Base-by-base conservation (phyloP, 768 basidiomycete species). In the Kwoniella botswanensis region DNA sequence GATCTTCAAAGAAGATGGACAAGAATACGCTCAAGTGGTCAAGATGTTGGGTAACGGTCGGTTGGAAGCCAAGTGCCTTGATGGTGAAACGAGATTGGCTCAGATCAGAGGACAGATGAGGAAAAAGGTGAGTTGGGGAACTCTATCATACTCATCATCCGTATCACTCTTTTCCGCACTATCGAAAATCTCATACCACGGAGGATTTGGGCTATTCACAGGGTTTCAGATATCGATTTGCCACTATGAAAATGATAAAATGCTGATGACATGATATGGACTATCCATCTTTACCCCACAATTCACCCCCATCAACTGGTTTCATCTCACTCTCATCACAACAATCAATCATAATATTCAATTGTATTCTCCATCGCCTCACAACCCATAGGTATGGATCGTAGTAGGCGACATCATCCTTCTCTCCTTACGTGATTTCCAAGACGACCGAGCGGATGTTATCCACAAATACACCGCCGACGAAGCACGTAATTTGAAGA, bases 41-140 rank as follows among this genome's bases (percentile, higher is more conserved):
- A 99, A 98, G 87, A 99, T 99, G 97, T 88, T 99, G 54, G 97
- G 97, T 41, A 99, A 99, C 81, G 96, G 97, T 21, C 91, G 95
- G 53, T 85, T 99, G 68, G 96, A 98, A 86, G 96, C 95, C 2
- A 89, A 91, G 79, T 98, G 96, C 86, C 98, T 98, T 82, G 97
- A 99, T 83, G 96, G 97, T 35, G 94, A 96, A 88, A 98, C 97
- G 85, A 88, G 97, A 81, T 86, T 98, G 83, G 95, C 94, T 10
- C 97, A 99, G 83, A 98, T 99, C 79, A 88, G 97, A 85, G 97
- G 97, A 50, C 98, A 98, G 86, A 95, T 99, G 96, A 86, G 97
- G 78, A 99, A 98, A 86, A 99, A 99, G 92, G 96, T 91, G 76
- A 71, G 89, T 84, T 29, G 7, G 17, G 4, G 41, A 18, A 29